Conservation (phyloP, 2,329 filamentous ascomycete genomes). For the Fusarium agapanthi region DNA sequence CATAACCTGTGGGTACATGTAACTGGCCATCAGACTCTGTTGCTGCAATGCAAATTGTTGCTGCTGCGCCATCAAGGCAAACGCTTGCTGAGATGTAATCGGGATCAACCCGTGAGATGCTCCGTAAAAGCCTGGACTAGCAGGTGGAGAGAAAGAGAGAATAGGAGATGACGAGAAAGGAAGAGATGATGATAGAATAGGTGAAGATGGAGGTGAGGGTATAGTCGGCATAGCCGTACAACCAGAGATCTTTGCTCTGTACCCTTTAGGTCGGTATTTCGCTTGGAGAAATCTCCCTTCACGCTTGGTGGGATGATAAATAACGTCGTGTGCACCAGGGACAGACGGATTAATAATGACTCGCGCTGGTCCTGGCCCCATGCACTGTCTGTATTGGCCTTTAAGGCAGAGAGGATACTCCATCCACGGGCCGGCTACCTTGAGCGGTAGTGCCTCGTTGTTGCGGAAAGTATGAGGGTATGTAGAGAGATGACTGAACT, state of each 20-base stretch:
- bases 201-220: background rate
- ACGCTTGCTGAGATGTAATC: background rate
- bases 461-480: background rate
- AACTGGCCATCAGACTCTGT: background rate
- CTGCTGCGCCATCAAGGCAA: background rate
- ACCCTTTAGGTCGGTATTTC: background rate
- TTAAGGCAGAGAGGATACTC: background rate
- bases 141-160: background rate
- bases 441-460: background rate
- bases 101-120: background rate
- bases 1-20: background rate
- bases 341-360: conserved; percentile 1
- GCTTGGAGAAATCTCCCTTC: background rate
- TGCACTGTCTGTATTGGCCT: background rate
- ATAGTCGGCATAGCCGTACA: background rate
- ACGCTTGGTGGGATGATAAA: background rate
- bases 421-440: background rate
- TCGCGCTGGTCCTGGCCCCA: background rate
- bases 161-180: background rate
- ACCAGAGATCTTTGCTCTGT: background rate
- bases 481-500: background rate
- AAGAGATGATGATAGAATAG: background rate
- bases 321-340: background rate
- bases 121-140: background rate
- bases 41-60: background rate